Evolutionary conservation across 805 yeast genomes (phyloP), one percentile per base, ranked within the genome.

Genomic region (Candida pseudoglaebosa): DNA sequence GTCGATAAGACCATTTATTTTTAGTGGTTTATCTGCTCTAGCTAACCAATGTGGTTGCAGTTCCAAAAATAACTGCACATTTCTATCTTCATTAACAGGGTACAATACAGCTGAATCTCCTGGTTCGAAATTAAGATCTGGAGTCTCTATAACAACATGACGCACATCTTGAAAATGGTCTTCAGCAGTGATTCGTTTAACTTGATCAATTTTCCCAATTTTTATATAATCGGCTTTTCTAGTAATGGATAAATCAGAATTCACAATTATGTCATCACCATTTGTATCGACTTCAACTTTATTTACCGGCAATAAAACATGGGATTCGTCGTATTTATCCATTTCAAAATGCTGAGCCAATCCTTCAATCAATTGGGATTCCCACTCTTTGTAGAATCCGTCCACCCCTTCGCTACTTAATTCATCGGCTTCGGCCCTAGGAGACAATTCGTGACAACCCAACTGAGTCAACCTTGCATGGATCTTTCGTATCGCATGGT

Each of bases 91-190:
- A 53, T 93, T 93, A 10, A 73, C 61, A 0, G 99, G 95, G 52
- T 82, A 87, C 14, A 93, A 52, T 0, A 84, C 77, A 0, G 84
- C 61, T 0, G 95, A 79, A 53, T 93, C 98, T 4, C 98, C 98
- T 1, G 96, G 90, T 2, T 49, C 40, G 48, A 76, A 85, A 2
- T 50, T 42, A 10, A 69, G 50, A 1, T 50, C 54, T 13, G 62
- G 57, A 1, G 61, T 42, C 19, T 63, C 57, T 13, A 87, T 63
- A 0, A 56, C 53, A 10, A 89, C 57, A 38, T 75, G 78, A 28
- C 96, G 70, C 2, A 91, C 95, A 56, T 93, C 98, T 59, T 93
- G 98, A 62, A 87, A 88, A 62, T 93, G 98, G 37, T 77, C 81
- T 0, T 47, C 43, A 0, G 75, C 57, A 0, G 98, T 91, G 12